phyloP scores from a whole-genome alignment of 2,329 filamentous ascomycete species.

The Pseudodiploospora longispora region DNA sequence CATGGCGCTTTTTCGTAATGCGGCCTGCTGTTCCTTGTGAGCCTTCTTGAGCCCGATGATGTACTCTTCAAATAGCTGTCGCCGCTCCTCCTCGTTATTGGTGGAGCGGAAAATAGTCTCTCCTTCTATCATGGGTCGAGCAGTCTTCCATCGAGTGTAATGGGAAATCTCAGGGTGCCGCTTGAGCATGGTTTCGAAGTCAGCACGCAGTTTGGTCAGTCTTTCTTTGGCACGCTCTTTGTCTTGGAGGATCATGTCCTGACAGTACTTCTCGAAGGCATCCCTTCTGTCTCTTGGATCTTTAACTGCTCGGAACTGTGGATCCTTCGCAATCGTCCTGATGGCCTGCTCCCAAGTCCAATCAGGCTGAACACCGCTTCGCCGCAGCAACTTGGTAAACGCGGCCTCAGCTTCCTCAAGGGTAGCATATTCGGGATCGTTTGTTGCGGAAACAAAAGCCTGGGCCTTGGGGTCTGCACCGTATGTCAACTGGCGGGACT shows the following conservation, averaged over 20 bases:
- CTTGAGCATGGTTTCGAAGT: slow-evolving; percentile 93
- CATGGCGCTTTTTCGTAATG: slow-evolving; percentile 70
- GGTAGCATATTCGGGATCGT: slow-evolving; percentile 70
- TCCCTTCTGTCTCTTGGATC: slow-evolving; percentile 84
- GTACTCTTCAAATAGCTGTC: slow-evolving; percentile 91
- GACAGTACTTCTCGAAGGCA: slow-evolving; percentile 91
- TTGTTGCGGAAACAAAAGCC: slow-evolving; percentile 53
- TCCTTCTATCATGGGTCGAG: slow-evolving; percentile 84
- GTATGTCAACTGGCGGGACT: slow-evolving; percentile 51
- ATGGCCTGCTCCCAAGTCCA: slow-evolving; percentile 92
- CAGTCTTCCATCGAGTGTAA: slow-evolving; percentile 95
- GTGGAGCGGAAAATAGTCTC: slow-evolving; percentile 94
- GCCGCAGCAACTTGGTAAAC: slow-evolving; percentile 82
- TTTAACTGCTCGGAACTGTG: slow-evolving; percentile 86
- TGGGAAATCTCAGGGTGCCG: slow-evolving; percentile 96
- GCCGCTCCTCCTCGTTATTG: slow-evolving; percentile 77
- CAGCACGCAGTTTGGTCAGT: slow-evolving; percentile 79
- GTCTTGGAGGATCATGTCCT: slow-evolving; percentile 84
- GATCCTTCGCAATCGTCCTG: slow-evolving; percentile 76
- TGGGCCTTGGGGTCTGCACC: slow-evolving; percentile 49
- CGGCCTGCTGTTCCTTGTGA: slow-evolving; percentile 67
- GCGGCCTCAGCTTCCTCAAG: slow-evolving; percentile 86
- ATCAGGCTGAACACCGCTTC: slow-evolving; percentile 78
- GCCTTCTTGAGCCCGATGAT: slow-evolving; percentile 73
- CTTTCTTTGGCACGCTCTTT: slow-evolving; percentile 92